A percentile compares a stretch with the other conserved stretches of the same genome.
phyloP scores from a whole-genome alignment of 768 basidiomycete species.

The Cystobasidium onofrii region DNA sequence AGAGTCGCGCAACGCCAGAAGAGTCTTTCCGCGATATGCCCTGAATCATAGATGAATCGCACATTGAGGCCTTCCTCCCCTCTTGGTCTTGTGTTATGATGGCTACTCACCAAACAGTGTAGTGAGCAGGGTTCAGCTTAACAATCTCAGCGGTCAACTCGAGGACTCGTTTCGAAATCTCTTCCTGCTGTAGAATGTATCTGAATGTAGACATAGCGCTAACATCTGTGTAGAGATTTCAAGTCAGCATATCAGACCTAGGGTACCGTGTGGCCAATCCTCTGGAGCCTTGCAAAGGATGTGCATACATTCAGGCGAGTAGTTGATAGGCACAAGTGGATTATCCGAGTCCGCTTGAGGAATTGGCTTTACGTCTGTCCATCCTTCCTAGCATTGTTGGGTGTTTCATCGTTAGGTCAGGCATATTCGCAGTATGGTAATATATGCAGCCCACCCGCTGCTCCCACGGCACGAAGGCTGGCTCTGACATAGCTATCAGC shows the following conservation, averaged over 20 bases:
- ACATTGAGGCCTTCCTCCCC: conserved; percentile 15
- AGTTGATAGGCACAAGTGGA: conserved; percentile 86
- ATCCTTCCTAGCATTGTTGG: conserved; percentile 44
- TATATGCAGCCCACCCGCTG: background rate
- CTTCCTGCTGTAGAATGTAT: conserved; percentile 64
- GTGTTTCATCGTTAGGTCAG: background rate
- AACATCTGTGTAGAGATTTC: conserved; percentile 56
- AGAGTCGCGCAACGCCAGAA: conserved; percentile 54
- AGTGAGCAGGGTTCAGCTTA: conserved; percentile 86
- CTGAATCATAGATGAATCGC: conserved; percentile 47
- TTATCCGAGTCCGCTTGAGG: conserved; percentile 68
- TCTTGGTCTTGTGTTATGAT: background rate
- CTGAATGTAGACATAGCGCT: conserved; percentile 91
- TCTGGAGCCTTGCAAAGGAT: background rate
- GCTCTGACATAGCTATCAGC: background rate
- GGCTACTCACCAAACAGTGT: conserved; percentile 75
- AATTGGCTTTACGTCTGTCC: conserved; percentile 70
- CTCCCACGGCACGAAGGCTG: conserved; percentile 25
- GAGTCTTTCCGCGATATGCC: conserved; percentile 89
- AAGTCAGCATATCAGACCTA: conserved; percentile 16
- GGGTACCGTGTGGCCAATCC: background rate
- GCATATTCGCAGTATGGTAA: background rate
- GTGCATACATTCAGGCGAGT: conserved; percentile 74
- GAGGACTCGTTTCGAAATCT: conserved; percentile 72
- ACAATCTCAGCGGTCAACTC: conserved; percentile 83